Base-by-base conservation (phyloP, 331 rosid genomes). In the Acacia pycnantha region DNA sequence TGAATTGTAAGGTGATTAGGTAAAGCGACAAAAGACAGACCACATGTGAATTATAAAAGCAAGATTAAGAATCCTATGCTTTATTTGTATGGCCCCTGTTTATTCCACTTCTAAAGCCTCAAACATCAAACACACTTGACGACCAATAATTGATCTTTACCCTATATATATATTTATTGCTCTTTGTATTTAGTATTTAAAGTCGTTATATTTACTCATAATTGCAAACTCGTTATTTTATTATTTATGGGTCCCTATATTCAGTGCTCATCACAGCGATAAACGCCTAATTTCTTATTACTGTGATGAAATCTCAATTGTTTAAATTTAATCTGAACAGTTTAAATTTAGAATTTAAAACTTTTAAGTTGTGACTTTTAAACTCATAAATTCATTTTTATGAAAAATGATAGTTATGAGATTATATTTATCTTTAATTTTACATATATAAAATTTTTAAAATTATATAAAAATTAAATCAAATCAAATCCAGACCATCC, bases 51-150 rank as follows among this genome's bases (percentile, higher is more conserved):
- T 61, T 11, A 88, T 48, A 66, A 21, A 21, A 78, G 58, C 53
- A 79, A 77, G 58, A 81, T 85, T 82, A 82, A 66, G 97, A 87
- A 92, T 92, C 97, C 97, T 64, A 91, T 91, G 94, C 70, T 48
- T 58, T 29, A 69, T 19, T 85, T 85, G 79, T 16, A 84, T 35
- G 89, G 84, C 13, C 85, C 84, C 84, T 79, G 83, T n/a, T 62
- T 62, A 27, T 14, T 24, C 62, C 74, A 53, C 85, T 78, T 79
- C 19, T 16, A 83, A 79, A 82, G 69, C 33, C 13, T 56, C 5
- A 37, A n/a, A n/a, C n/a, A n/a, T n/a, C n/a, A n/a, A 56, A n/a
- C 5, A 67, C 73, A 73, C 81, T 65, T 73, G 59, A 22, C 27
- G 54, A n/a, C 94, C 92, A 89, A 92, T 90, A 85, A 90, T 90